These are phyloP conservation scores for Dendrobium catenatum DNA, from an alignment of 106 monocot genomes.

Conservation along the genomic window DNA sequence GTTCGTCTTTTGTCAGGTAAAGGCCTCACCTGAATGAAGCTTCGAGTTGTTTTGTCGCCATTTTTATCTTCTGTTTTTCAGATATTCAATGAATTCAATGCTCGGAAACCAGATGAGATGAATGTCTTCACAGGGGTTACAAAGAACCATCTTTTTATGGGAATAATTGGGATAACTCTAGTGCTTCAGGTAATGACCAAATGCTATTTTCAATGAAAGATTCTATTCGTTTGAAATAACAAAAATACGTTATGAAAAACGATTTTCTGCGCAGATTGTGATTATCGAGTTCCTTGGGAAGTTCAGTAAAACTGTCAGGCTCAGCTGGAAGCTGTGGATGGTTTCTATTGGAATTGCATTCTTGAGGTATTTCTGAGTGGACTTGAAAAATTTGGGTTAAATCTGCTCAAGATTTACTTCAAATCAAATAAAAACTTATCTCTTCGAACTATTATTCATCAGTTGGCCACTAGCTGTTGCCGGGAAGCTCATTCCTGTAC, in stretches of 20 bases:
- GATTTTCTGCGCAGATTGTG: constrained; percentile 20
- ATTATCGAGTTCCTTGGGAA: constrained; percentile 77
- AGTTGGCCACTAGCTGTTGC: constrained; percentile 73
- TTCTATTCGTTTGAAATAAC: too few relatives aligned
- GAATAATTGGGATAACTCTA: constrained; percentile 47
- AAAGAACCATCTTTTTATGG: constrained; percentile 51
- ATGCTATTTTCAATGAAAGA: neutral
- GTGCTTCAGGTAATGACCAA: constrained; percentile 45
- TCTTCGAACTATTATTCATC: neutral
- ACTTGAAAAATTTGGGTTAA: neutral
- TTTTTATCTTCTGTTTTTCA: constrained; percentile 4
- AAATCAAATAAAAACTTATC: neutral
- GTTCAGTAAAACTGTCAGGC: constrained; percentile 46
- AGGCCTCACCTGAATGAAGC: neutral
- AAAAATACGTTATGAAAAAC: too few relatives aligned
- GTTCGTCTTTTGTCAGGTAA: constrained; percentile 75
- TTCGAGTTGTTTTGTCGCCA: neutral
- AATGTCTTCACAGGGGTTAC: constrained; percentile 52
- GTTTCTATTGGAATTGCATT: constrained; percentile 46
- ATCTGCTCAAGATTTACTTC: neutral
- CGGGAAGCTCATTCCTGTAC: constrained; percentile 73
- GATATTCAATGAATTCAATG: constrained; percentile 82
- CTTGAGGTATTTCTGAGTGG: constrained; percentile 27
- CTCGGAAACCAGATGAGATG: constrained; percentile 57
- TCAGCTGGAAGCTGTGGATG: constrained; percentile 63